Percentiles rank a stretch among this genome's conserved stretches.
phyloP scores from a whole-genome alignment of 306 rosid species.

The Spatholobus suberectus region DNA sequence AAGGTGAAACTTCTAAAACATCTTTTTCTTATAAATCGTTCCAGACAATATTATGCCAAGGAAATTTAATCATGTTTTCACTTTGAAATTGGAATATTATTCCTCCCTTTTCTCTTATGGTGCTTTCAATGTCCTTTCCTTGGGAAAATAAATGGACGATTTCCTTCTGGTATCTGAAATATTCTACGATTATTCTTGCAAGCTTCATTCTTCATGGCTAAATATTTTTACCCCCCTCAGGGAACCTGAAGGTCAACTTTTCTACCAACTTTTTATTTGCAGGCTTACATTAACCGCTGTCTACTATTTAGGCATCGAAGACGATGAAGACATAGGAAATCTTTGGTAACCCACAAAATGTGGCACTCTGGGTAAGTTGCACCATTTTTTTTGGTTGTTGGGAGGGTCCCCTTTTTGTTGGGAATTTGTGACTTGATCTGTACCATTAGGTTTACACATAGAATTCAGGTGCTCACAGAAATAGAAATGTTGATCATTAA shows the following conservation, averaged over 20 bases:
- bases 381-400: not conserved
- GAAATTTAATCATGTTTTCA: constrained; percentile 13
- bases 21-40: constrained; percentile 5
- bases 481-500: constrained; percentile 22
- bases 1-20: not conserved
- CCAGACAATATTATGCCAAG: not conserved
- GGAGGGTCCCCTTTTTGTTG: constrained; percentile 28
- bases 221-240: constrained; percentile 20
- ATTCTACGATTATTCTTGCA: not conserved
- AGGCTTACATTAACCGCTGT: constrained; percentile 82
- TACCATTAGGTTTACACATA: constrained; percentile 42
- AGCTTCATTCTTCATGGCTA: not conserved
- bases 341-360: constrained; percentile 52
- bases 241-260: constrained; percentile 35
- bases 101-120: not conserved
- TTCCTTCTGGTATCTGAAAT: constrained; percentile 11
- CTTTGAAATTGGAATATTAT: constrained; percentile 7
- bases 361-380: constrained; percentile 25
- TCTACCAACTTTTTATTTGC: constrained; percentile 53
- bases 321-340: constrained; percentile 58
- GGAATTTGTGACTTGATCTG: constrained; percentile 42
- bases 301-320: constrained; percentile 69
- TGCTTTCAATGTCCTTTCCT: not conserved
- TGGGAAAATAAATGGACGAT: constrained; percentile 19
- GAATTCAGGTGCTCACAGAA: constrained; percentile 29